Evolutionary conservation across 2,329 filamentous ascomycete species (phyloP).

Genomic region (Calonectria pteridis): DNA sequence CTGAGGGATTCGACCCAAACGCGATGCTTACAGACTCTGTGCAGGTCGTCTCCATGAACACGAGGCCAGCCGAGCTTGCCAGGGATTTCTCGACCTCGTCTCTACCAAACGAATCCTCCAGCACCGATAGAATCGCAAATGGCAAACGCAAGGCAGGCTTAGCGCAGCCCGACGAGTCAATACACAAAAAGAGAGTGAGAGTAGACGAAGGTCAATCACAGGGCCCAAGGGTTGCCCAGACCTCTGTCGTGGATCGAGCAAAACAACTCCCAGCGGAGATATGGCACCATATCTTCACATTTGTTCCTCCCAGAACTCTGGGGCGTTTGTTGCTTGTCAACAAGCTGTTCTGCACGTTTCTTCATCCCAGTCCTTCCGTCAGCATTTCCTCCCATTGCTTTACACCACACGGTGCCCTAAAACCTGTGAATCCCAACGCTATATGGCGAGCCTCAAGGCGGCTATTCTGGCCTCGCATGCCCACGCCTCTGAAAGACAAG

Average conservation of each 20-base stretch:
- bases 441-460: constrained; percentile 81
- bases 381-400: constrained; percentile 34
- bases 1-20: constrained; percentile 13
- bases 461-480: constrained; percentile 74
- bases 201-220: constrained; percentile 29
- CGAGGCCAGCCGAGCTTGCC: constrained; percentile 31
- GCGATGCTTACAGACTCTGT: constrained; percentile 27
- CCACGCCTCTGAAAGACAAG: constrained; percentile 73
- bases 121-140: constrained; percentile 13
- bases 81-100: constrained; percentile 28
- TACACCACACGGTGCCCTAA: constrained; percentile 43
- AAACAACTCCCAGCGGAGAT: constrained; percentile 68
- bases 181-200: constrained; percentile 37
- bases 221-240: constrained; percentile 22
- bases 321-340: constrained; percentile 76
- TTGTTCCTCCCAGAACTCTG: constrained; percentile 72
- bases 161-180: constrained; percentile 24
- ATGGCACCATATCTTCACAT: constrained; percentile 79
- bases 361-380: constrained; percentile 61
- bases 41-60: constrained; percentile 16
- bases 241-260: constrained; percentile 33
- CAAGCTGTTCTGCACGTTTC: constrained; percentile 72
- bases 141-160: constrained; percentile 39
- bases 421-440: constrained; percentile 66
- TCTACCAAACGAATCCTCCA: constrained; percentile 23